These are phyloP conservation scores for Golubevia pallescens DNA, from an alignment of 1,284 basidiomycete genomes.

Conservation along the genomic window DNA sequence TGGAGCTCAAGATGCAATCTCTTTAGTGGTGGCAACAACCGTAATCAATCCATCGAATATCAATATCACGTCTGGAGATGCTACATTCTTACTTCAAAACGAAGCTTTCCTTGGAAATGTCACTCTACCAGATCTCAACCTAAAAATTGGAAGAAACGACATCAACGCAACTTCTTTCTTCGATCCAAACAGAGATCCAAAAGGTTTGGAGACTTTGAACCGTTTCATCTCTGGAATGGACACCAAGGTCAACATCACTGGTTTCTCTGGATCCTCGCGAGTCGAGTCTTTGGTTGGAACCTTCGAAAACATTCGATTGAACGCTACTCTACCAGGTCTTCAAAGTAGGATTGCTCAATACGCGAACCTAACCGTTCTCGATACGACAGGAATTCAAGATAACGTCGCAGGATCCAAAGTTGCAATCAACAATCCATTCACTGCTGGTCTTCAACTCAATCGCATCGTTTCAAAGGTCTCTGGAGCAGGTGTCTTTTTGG, in stretches of 20 bases:
- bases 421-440: conserved; percentile 52
- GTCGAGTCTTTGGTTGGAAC: conserved; percentile 44
- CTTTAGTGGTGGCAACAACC: conserved; percentile 42
- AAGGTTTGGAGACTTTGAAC: conserved; percentile 52
- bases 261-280: conserved; percentile 37
- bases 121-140: conserved; percentile 40
- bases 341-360: conserved; percentile 32
- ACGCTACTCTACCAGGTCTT: conserved; percentile 52
- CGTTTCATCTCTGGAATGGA: conserved; percentile 54
- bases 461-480: conserved; percentile 55
- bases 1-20: conserved; percentile 38
- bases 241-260: conserved; percentile 51
- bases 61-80: conserved; percentile 49
- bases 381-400: conserved; percentile 47
- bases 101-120: conserved; percentile 43
- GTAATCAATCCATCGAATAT: conserved; percentile 61
- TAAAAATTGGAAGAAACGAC: conserved; percentile 45
- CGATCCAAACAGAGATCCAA: conserved; percentile 43
- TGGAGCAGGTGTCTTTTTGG: conserved; percentile 56
- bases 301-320: conserved; percentile 45
- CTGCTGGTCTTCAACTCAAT: conserved; percentile 37
- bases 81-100: conserved; percentile 45
- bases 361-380: conserved; percentile 47
- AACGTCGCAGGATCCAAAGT: conserved; percentile 50
- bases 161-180: conserved; percentile 47